Percentiles rank a stretch among this genome's conserved stretches.
Conservation (phyloP, 331 rosid species). For the Ulmus americana region DNA sequence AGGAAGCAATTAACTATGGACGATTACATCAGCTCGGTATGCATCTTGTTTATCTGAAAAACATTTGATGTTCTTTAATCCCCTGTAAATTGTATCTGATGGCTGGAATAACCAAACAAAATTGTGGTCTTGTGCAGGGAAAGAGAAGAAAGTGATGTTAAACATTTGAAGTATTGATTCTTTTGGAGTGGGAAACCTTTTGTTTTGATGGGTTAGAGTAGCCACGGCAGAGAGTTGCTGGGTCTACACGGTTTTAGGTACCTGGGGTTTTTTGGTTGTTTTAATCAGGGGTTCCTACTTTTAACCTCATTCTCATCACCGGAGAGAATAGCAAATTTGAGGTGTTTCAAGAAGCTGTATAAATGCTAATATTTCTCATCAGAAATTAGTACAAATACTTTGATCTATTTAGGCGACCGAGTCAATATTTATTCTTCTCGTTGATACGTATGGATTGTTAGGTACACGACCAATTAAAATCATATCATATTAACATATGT, state of each 20-base stretch:
- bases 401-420: background rate
- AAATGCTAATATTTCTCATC: background rate
- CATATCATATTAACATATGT: no score
- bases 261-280: background rate
- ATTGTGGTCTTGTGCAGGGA: slow-evolving; percentile 41
- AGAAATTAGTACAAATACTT: background rate
- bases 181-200: no score
- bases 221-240: slow-evolving; percentile 1
- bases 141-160: slow-evolving; percentile 55
- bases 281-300: background rate
- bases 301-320: background rate
- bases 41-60: slow-evolving; percentile 17
- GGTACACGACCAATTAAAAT: no score
- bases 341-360: slow-evolving; percentile 7
- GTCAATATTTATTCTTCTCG: background rate
- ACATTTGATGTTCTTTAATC: background rate
- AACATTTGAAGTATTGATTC: background rate
- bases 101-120: slow-evolving; percentile 17
- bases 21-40: slow-evolving; percentile 56
- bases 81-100: background rate
- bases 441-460: no score
- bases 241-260: background rate
- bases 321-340: slow-evolving; percentile 4
- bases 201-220: background rate
- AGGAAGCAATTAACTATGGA: slow-evolving; percentile 84